Conservation (phyloP, 2,329 filamentous ascomycete species). For the Phyllosticta citribraziliensis region DNA sequence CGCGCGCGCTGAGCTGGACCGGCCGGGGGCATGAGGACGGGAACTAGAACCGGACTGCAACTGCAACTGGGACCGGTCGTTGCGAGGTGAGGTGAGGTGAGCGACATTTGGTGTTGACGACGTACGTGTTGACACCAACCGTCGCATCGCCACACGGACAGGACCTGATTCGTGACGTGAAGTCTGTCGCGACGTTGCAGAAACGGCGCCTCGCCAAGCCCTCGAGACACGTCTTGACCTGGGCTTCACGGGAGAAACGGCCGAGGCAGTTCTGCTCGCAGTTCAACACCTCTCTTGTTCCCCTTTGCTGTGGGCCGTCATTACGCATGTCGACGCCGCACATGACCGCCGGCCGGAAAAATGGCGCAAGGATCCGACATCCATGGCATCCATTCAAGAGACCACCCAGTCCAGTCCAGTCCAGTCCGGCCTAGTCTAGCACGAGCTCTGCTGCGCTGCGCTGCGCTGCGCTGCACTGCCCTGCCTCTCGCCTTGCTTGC, state of each 20-base stretch:
- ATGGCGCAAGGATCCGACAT: background rate
- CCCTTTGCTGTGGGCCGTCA: constrained; percentile 1
- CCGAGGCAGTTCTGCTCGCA: constrained; percentile 1
- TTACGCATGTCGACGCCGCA: constrained; percentile 10
- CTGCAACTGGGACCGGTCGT: too few relatives aligned
- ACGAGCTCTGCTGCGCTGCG: background rate
- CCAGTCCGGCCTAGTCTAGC: background rate
- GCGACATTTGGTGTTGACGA: too few relatives aligned
- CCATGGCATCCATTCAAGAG: too few relatives aligned
- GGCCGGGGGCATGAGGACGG: too few relatives aligned
- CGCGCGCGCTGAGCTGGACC: background rate
- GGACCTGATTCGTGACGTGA: background rate
- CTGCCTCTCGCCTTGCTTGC: background rate
- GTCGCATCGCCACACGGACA: too few relatives aligned
- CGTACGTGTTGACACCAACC: too few relatives aligned
- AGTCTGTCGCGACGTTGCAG: constrained; percentile 4
- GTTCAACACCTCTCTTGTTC: background rate
- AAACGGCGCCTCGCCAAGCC: background rate
- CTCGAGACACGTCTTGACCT: background rate
- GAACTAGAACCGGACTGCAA: background rate
- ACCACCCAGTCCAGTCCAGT: background rate
- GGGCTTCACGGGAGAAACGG: background rate
- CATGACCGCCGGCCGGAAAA: constrained; percentile 3
- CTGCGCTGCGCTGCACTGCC: background rate
- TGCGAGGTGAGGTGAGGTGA: too few relatives aligned